Percentiles rank a stretch among this genome's conserved stretches.
Conservation (phyloP, 441 rosid species). For the Isatis lusitanica region DNA sequence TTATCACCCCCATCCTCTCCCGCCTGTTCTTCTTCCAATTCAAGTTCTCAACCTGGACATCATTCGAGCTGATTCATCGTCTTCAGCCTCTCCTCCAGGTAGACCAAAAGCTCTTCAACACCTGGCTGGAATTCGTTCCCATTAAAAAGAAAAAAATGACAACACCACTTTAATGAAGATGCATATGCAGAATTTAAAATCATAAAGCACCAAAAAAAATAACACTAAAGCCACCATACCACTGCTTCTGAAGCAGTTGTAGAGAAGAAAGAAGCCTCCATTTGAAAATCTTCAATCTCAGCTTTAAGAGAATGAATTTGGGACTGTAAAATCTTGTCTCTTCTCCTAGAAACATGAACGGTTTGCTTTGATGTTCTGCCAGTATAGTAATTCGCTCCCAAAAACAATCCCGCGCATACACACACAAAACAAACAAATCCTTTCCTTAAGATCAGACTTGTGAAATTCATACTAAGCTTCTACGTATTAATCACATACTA, state of each 20-base stretch:
- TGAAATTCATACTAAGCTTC: not conserved
- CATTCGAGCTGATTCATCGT: conserved; percentile 66
- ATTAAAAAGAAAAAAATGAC: not conserved
- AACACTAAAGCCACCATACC: conserved; percentile 38
- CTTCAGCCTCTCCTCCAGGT: conserved; percentile 44
- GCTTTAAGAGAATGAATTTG: conserved; percentile 64
- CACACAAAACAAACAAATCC: not conserved
- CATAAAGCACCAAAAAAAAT: not conserved
- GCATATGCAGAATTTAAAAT: not conserved
- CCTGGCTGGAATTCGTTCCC: conserved; percentile 66
- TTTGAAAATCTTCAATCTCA: conserved; percentile 66
- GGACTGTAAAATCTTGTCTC: conserved; percentile 67
- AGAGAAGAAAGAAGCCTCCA: conserved; percentile 77
- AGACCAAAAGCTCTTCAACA: conserved; percentile 30
- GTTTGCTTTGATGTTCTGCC: conserved; percentile 83
- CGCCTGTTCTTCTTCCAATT: conserved; percentile 75
- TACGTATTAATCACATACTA: no score
- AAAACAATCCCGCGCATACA: conserved; percentile 51
- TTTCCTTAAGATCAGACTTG: not conserved
- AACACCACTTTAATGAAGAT: not conserved
- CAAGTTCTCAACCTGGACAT: conserved; percentile 89
- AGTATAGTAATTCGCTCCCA: conserved; percentile 78
- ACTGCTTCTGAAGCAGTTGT: conserved; percentile 77
- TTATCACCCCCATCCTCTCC: conserved; percentile 42
- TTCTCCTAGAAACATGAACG: conserved; percentile 68